Base-by-base conservation (phyloP, 2,329 filamentous ascomycete species). In the Mollisiaceae sp. region DNA sequence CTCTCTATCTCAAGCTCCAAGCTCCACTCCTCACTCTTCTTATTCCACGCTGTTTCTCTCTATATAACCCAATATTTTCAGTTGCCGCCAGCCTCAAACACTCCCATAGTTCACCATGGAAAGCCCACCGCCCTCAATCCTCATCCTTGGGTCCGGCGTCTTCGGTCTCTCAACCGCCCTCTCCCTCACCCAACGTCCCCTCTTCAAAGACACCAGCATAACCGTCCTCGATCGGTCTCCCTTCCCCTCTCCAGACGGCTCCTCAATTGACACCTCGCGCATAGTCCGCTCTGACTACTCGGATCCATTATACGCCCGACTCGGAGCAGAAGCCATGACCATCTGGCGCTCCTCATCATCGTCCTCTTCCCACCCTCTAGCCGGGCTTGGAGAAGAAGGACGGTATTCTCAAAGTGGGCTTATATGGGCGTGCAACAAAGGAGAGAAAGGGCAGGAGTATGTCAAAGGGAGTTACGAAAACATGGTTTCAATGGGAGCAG, bases 221-320 rank as follows among this genome's bases (percentile, higher is more conserved):
- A 88, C 86, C 18, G 72, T 90, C 59, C 77, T 91, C 64, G 85
- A 90, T 76, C 81, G 86, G 63, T 82, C 82, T 5, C 77, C 80
- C 3, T 89, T 89, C 73, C 87, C 87, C 1, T 81, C 86, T 8
- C 78, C 81, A 52, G 86, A 90, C 72, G 82, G 83, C 64, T 83
- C 86, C 59, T 87, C 84, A 69, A 83, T 89, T 73, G 88, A 90
- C 78, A 82, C 82, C 4, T 89, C 86, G 15, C 85, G 88, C 70
- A 88, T 90, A 71, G 82, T 90, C 69, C 83, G 88, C 64, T 80
- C 86, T 59, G 94, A 98, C 39, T 98, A 98, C 75, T 89, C 91
- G 5, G 89, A 94, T 74, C 80, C 86, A 0, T 85, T 89, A 24
- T 98, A 98, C 78, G 86, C 92, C 6, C 80, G 82, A 18, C 86